Evolutionary conservation across 2,329 filamentous ascomycete genomes (phyloP), one percentile per base, ranked within the genome.

Genomic region (Botrytis squamosa): DNA sequence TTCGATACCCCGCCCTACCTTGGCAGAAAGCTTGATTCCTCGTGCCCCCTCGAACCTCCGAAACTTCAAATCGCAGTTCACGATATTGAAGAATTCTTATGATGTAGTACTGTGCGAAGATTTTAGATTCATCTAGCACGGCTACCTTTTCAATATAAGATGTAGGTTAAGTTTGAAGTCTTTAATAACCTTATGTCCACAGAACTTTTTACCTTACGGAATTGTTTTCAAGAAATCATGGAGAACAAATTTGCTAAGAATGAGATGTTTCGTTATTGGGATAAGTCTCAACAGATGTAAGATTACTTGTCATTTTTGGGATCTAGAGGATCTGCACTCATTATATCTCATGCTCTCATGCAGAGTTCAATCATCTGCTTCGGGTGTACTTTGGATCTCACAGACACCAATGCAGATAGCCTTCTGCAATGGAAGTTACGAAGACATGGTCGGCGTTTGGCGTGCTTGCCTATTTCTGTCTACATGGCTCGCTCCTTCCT

Each of bases 1-100:
- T n/a, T 42, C 42, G 14, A 42, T 20, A 42, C 22, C 60, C 38
- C 38, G 38, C 22, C 60, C 8, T 29, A 29, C 12, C 60, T 64
- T 64, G 60, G 60, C 60, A 29, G 29, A 64, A 64, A 64, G 22
- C 38, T 64, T 64, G 60, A 64, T 64, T 42, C 25, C 25, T 64
- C 25, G 60, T 42, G 60, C 2, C 38, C 25, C 36, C 8, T 29
- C 16, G 36, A 63, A 20, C 38, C 8, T 7, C 38, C 38, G 60
- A 63, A 29, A 38, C 60, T 42, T 63, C 36, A 29, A 29, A 62
- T 63, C 60, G 38, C 38, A 63, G 14, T 29, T 42, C 38, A 63
- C 60, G 25, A 20, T 25, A 42, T 42, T 3, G 25, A 42, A 63
- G 22, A 29, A 6, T 42, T 64, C 18, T n/a, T 18, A 1, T 8